Percentiles rank a stretch among this genome's conserved stretches.
Evolutionary conservation across 257 asterid species (phyloP).

Genomic region (Primulina eburnea): DNA sequence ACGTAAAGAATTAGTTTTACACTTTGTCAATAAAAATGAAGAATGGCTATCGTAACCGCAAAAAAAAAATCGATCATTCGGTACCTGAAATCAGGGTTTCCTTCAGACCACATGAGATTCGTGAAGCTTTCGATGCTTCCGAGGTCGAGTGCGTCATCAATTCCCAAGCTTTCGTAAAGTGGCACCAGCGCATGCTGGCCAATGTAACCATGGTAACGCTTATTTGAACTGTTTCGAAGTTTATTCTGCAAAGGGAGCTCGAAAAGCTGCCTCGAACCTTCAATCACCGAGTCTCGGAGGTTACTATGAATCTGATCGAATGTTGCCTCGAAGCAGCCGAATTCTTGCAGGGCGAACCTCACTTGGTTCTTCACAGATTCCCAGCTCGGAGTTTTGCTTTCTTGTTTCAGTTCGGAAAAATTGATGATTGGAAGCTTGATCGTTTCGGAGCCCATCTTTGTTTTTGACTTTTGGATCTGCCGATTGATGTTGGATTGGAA

Average conservation of each 20-base stretch:
- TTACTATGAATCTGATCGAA: constrained; percentile 32
- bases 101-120: constrained; percentile 50
- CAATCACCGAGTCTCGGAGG: constrained; percentile 34
- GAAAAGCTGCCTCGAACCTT: constrained; percentile 39
- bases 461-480: not conserved
- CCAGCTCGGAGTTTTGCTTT: constrained; percentile 29
- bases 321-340: constrained; percentile 62
- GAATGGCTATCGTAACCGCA: too few relatives aligned
- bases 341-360: constrained; percentile 40
- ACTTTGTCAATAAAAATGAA: too few relatives aligned
- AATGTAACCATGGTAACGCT: constrained; percentile 58
- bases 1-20: too few relatives aligned
- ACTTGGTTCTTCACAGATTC: constrained; percentile 37
- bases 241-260: constrained; percentile 56
- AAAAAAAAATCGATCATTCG: not conserved
- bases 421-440: constrained; percentile 49
- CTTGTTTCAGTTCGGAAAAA: constrained; percentile 39
- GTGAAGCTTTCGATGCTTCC: constrained; percentile 35
- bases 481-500: not conserved
- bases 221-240: constrained; percentile 41
- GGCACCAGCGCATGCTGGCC: constrained; percentile 52
- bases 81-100: constrained; percentile 54
- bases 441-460: constrained; percentile 40
- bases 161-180: constrained; percentile 64
- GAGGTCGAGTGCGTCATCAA: constrained; percentile 34